Evolutionary conservation across 305 asterid genomes (phyloP).

Genomic region (Euphrasia arctica): DNA sequence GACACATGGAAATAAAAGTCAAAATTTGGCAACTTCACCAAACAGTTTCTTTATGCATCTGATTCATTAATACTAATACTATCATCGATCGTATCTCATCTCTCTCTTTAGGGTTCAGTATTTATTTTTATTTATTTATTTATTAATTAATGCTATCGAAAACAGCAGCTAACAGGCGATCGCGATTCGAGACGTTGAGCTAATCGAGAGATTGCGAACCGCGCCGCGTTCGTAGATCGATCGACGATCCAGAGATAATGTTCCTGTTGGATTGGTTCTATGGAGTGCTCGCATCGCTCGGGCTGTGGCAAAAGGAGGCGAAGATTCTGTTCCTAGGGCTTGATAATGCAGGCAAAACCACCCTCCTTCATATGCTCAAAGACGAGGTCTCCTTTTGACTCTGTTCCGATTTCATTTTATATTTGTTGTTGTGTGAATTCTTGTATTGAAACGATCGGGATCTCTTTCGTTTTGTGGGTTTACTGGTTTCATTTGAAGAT

Average conservation of each 20-base stretch:
- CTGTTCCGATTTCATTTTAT: conserved; percentile 3
- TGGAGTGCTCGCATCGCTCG: conserved; percentile 80
- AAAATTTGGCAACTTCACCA: not conserved
- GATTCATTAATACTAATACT: not conserved
- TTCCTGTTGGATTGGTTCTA: conserved; percentile 92
- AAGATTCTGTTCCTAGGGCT: conserved; percentile 89
- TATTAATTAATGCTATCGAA: not conserved
- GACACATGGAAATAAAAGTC: not conserved
- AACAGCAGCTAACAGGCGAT: conserved; percentile 13
- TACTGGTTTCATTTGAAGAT: not conserved
- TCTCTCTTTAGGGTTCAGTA: not conserved
- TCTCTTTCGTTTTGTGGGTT: too few species aligned
- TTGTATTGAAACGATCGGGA: conserved; percentile 7
- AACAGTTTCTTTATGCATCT: not conserved
- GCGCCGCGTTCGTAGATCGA: conserved; percentile 28
- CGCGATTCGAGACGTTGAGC: conserved; percentile 37
- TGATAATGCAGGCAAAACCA: conserved; percentile 92
- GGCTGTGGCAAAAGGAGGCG: conserved; percentile 94
- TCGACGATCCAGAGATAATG: conserved; percentile 40
- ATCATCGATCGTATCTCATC: not conserved
- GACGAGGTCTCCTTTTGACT: conserved; percentile 60
- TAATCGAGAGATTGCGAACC: conserved; percentile 39
- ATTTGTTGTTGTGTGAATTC: not conserved
- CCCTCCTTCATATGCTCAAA: conserved; percentile 92
- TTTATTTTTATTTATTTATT: not conserved